Percentiles rank a stretch among this genome's conserved stretches.
phyloP scores from a whole-genome alignment of 495 filamentous ascomycete genomes.

The Penicillium coffeae region DNA sequence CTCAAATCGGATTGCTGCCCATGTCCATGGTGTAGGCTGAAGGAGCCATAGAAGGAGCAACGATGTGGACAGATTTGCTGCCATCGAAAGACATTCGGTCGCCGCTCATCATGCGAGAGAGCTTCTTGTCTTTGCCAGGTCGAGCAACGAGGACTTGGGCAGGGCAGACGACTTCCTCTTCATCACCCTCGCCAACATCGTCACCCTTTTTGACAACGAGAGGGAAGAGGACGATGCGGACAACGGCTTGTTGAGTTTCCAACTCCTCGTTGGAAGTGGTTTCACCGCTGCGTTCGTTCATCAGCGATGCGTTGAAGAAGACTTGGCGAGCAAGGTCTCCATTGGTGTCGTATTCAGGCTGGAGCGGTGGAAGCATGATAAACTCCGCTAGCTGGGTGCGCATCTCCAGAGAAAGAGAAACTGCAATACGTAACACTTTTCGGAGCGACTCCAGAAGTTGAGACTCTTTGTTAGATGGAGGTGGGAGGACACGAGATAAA shows the following conservation, averaged over 20 bases:
- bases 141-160: constrained; percentile 80
- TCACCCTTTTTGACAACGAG: constrained; percentile 92
- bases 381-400: constrained; percentile 92
- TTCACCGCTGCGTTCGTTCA: constrained; percentile 84
- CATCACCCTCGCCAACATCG: constrained; percentile 75
- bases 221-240: constrained; percentile 89
- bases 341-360: constrained; percentile 89
- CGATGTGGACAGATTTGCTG: constrained; percentile 40
- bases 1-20: constrained; percentile 47
- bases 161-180: constrained; percentile 88
- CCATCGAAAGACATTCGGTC: constrained; percentile 45
- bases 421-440: constrained; percentile 77
- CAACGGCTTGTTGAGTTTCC: constrained; percentile 67
- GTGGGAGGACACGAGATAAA: constrained; percentile 74
- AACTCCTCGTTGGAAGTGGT: constrained; percentile 69
- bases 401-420: constrained; percentile 91
- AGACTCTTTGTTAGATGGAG: constrained; percentile 67
- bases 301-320: constrained; percentile 79
- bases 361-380: constrained; percentile 94
- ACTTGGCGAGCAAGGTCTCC: constrained; percentile 82
- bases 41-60: constrained; percentile 40
- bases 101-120: constrained; percentile 38
- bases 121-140: constrained; percentile 41
- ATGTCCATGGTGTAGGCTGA: constrained; percentile 45
- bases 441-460: constrained; percentile 77